phyloP scores from a whole-genome alignment of 2,329 filamentous ascomycete genomes.

The Cyphellophora europaea region DNA sequence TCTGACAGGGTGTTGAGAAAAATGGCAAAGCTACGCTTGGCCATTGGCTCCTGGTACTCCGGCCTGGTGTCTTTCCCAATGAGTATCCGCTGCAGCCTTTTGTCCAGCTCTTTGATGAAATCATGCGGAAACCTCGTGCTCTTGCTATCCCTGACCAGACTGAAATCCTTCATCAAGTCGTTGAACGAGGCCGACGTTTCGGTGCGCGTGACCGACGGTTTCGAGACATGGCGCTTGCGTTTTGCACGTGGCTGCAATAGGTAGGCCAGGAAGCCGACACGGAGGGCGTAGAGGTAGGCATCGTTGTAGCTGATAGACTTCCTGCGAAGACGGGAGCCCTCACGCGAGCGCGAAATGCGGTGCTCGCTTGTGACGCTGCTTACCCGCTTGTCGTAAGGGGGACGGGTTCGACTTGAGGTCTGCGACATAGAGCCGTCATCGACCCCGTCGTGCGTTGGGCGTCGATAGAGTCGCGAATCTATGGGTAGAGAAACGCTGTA shows the following conservation, averaged over 20 bases:
- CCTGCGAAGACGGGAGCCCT: slow-evolving; percentile 31
- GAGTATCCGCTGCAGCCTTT: slow-evolving; percentile 71
- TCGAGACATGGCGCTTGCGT: slow-evolving; percentile 70
- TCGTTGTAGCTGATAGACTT: slow-evolving; percentile 53
- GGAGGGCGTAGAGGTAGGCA: slow-evolving; percentile 83
- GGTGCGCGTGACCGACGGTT: slow-evolving; percentile 52
- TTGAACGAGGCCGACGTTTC: slow-evolving; percentile 59
- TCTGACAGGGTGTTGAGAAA: slow-evolving; percentile 92
- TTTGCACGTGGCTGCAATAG: slow-evolving; percentile 85
- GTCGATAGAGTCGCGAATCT: background rate
- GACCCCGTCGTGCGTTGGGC: slow-evolving; percentile 2
- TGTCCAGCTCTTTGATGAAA: slow-evolving; percentile 62
- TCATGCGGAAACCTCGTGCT: slow-evolving; percentile 62
- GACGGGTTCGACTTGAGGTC: slow-evolving; percentile 34
- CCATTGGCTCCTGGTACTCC: slow-evolving; percentile 79
- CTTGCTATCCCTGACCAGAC: slow-evolving; percentile 55
- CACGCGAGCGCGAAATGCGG: slow-evolving; percentile 31
- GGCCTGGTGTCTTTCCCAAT: slow-evolving; percentile 73
- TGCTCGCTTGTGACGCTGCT: slow-evolving; percentile 36
- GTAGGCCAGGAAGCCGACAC: slow-evolving; percentile 85
- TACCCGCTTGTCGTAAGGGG: slow-evolving; percentile 36
- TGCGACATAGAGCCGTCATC: slow-evolving; percentile 32
- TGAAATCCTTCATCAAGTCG: slow-evolving; percentile 84
- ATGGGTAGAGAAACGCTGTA: too few species aligned
- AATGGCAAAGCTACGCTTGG: slow-evolving; percentile 89